A percentile compares a stretch with the other conserved stretches of the same genome.
Evolutionary conservation across 1,139 yeast species (phyloP).

Genomic region (Wickerhamomyces sp.): DNA sequence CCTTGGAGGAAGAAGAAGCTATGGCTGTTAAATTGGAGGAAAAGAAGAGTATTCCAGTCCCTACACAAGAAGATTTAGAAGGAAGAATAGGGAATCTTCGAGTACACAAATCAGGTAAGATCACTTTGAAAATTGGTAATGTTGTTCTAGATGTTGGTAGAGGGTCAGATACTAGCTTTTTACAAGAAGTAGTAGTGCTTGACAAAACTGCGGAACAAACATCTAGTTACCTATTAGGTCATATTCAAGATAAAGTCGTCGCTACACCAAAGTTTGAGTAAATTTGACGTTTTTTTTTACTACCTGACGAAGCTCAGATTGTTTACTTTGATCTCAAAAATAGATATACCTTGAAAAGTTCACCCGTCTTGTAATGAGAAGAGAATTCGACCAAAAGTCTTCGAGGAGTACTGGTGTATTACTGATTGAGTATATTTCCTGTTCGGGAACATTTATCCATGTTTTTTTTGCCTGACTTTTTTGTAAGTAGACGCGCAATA

Average conservation of each 20-base stretch:
- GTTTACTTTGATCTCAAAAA: too few relatives aligned
- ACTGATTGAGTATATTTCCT: too few relatives aligned
- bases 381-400: too few relatives aligned
- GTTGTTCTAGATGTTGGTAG: conserved; percentile 62
- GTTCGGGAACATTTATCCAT: too few relatives aligned
- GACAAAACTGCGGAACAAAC: conserved; percentile 39
- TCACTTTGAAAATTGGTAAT: conserved; percentile 70
- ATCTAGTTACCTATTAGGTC: conserved; percentile 56
- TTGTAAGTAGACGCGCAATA: too few relatives aligned
- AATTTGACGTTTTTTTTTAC: too few relatives aligned
- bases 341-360: too few relatives aligned
- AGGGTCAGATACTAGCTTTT: conserved; percentile 69
- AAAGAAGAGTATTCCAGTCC: not conserved
- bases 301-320: too few relatives aligned
- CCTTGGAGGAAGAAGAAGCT: not conserved
- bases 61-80: conserved; percentile 19
- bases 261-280: conserved; percentile 36
- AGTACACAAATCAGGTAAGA: conserved; percentile 75
- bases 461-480: too few relatives aligned
- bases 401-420: too few relatives aligned
- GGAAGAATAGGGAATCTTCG: conserved; percentile 73
- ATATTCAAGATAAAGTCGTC: conserved; percentile 39
- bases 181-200: conserved; percentile 66
- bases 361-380: too few relatives aligned
- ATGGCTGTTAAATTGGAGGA: conserved; percentile 15